phyloP scores from a whole-genome alignment of 1,284 basidiomycete species.

The Flammula alnicola region DNA sequence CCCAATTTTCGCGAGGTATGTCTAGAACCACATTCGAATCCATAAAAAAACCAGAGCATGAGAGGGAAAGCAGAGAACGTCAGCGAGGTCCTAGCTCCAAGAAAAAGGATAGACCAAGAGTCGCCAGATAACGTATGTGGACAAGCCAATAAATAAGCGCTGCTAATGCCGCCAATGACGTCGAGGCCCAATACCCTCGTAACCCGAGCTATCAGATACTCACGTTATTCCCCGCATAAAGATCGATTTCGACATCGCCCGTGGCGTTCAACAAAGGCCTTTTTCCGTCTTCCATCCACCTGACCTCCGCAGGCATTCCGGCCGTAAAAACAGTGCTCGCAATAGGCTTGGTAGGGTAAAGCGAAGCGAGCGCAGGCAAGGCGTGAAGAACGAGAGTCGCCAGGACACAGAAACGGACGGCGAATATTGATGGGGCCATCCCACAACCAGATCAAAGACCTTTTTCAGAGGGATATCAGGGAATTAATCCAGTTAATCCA shows the following conservation, averaged over 20 bases:
- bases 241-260: conserved; percentile 44
- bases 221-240: conserved; percentile 48
- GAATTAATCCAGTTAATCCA: too few relatives aligned
- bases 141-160: too few relatives aligned
- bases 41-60: neutral
- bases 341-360: conserved; percentile 57
- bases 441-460: too few relatives aligned
- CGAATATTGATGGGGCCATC: too few relatives aligned
- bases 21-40: neutral
- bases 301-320: conserved; percentile 42
- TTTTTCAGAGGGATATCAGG: too few relatives aligned
- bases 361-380: conserved; percentile 10
- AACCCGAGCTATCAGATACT: too few relatives aligned
- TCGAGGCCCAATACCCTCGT: too few relatives aligned
- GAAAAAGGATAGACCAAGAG: too few relatives aligned
- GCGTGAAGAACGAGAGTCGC: neutral
- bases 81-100: too few relatives aligned
- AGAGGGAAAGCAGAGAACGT: neutral
- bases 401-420: conserved; percentile 6
- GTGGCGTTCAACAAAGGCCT: conserved; percentile 44
- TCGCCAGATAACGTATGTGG: too few relatives aligned
- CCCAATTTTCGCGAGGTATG: conserved; percentile 28
- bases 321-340: conserved; percentile 46
- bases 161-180: too few relatives aligned
- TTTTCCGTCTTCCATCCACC: conserved; percentile 52